phyloP scores from a whole-genome alignment of 2,329 filamentous ascomycete genomes.

The Lithohypha guttulata region DNA sequence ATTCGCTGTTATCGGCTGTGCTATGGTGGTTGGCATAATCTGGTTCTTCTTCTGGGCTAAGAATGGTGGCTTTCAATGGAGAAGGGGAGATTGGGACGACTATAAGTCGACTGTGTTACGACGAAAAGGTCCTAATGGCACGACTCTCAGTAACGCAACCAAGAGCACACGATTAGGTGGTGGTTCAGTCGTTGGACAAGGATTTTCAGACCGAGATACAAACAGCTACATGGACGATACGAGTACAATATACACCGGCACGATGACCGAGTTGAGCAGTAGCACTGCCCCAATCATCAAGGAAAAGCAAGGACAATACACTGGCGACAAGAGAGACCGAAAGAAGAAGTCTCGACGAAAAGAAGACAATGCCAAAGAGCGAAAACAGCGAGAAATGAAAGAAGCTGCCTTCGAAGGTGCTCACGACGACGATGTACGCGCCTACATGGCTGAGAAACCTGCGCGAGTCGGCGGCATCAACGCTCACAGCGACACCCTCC shows the following conservation, averaged over 20 bases:
- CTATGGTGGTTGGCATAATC: constrained; percentile 62
- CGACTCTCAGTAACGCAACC: constrained; percentile 71
- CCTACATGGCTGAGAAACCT: constrained; percentile 76
- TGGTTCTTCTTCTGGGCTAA: constrained; percentile 99
- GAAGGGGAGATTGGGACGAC: constrained; percentile 85
- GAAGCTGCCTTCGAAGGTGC: constrained; percentile 45
- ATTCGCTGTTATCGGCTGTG: constrained; percentile 72
- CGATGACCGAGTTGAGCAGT: constrained; percentile 18
- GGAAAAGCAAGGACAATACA: constrained; percentile 24
- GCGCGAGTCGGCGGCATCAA: constrained; percentile 86
- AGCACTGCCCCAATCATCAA: constrained; percentile 24
- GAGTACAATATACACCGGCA: constrained; percentile 30
- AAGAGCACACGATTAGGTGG: constrained; percentile 76
- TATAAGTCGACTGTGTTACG: constrained; percentile 93
- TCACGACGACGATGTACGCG: constrained; percentile 59
- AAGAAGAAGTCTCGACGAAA: constrained; percentile 25
- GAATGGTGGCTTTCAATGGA: constrained; percentile 87
- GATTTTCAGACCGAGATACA: constrained; percentile 53
- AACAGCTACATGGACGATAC: constrained; percentile 28
- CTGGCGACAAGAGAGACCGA: constrained; percentile 27
- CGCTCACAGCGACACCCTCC: constrained; percentile 66
- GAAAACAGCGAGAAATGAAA: constrained; percentile 26
- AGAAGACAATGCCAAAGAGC: constrained; percentile 34
- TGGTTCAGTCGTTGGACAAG: constrained; percentile 55
- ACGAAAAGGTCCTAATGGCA: constrained; percentile 80